phyloP scores from a whole-genome alignment of 129 eudicot species.

The Tagetes erecta region DNA sequence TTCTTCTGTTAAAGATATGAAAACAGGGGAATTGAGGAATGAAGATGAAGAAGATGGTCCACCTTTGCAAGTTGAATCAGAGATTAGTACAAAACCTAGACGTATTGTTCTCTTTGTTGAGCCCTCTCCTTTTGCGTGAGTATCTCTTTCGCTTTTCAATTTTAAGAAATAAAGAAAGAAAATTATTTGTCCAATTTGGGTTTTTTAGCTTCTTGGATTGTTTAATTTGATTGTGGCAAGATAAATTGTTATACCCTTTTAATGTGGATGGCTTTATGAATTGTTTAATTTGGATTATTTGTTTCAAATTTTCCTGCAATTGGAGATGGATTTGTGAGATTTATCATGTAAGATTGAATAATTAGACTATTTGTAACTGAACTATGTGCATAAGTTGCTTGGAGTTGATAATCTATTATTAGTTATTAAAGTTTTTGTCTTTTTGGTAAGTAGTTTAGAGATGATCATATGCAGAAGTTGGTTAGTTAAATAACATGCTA shows the following conservation, averaged over 20 bases:
- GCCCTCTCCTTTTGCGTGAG: conserved; percentile 99
- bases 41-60: conserved; percentile 52
- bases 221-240: conserved; percentile 3
- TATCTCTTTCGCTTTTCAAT: not conserved
- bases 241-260: not conserved
- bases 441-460: not conserved
- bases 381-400: conserved; percentile 1
- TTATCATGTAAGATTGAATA: not conserved
- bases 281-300: not conserved
- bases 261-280: not conserved
- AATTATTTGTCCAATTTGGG: not conserved
- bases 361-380: not conserved
- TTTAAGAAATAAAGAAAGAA: not conserved
- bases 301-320: conserved; percentile 1
- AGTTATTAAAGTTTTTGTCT: not conserved
- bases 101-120: conserved; percentile 97
- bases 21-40: conserved; percentile 43
- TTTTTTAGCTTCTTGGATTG: conserved; percentile 16
- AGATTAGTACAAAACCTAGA: conserved; percentile 59
- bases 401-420: not conserved
- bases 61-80: conserved; percentile 58
- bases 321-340: conserved; percentile 4
- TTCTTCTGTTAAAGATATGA: conserved; percentile 37
- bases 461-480: not conserved
- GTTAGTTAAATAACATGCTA: not conserved